Conservation (phyloP, 345 rosid genomes). For the Lepidium sativum region DNA sequence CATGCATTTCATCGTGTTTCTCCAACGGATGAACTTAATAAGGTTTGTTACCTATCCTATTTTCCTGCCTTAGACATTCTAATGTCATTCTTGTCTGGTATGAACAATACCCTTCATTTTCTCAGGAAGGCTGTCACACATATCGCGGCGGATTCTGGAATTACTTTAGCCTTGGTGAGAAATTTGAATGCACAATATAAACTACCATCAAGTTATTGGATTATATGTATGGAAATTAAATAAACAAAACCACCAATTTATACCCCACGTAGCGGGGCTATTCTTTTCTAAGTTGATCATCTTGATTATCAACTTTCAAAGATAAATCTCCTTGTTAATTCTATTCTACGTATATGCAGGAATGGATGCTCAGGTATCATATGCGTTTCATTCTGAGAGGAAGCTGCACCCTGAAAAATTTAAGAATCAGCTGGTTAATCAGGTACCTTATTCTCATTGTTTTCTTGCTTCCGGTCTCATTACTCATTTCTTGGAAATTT, state of each 20-base stretch:
- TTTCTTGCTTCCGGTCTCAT: conserved; percentile 34
- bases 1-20: conserved; percentile 86
- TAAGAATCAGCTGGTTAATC: conserved; percentile 83
- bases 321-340: not conserved
- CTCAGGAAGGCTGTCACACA: conserved; percentile 86
- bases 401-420: conserved; percentile 85
- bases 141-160: conserved; percentile 98
- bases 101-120: conserved; percentile 10
- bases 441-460: conserved; percentile 40
- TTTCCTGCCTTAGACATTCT: not conserved
- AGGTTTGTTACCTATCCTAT: conserved; percentile 26
- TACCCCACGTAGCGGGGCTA: not conserved
- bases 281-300: not conserved
- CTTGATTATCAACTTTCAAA: not conserved
- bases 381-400: conserved; percentile 79
- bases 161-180: conserved; percentile 92
- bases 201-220: too few species aligned
- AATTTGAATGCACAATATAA: too few species aligned
- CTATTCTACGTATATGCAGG: conserved; percentile 34
- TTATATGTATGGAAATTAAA: too few species aligned
- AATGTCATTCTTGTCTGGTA: not conserved
- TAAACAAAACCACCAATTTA: too few species aligned
- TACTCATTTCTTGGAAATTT: not conserved
- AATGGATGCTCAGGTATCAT: conserved; percentile 95
- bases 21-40: conserved; percentile 52